Evolutionary conservation across 495 filamentous ascomycete genomes (phyloP).

Genomic region (Aspergillus campestris): DNA sequence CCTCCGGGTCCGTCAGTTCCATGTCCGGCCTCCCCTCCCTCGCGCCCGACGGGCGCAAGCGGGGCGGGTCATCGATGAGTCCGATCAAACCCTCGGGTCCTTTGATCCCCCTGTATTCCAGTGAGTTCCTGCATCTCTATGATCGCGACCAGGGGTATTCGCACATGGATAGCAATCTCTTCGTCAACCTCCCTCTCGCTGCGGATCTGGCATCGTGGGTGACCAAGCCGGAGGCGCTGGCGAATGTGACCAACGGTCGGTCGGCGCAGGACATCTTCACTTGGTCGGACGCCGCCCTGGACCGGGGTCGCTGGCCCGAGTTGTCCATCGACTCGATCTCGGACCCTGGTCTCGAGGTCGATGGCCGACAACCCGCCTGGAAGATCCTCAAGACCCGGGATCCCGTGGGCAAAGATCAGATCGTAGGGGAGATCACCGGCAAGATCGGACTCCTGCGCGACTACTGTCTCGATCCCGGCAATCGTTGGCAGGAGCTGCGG

Average conservation of each 20-base stretch:
- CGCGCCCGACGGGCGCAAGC: slow-evolving; percentile 43
- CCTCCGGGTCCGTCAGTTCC: slow-evolving; percentile 61
- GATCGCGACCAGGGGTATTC: slow-evolving; percentile 47
- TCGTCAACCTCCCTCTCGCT: slow-evolving; percentile 59
- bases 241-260: slow-evolving; percentile 32
- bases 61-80: slow-evolving; percentile 42
- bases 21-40: slow-evolving; percentile 31
- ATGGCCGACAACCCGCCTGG: slow-evolving; percentile 51
- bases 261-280: slow-evolving; percentile 41
- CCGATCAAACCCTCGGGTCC: slow-evolving; percentile 44
- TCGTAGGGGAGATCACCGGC: slow-evolving; percentile 81
- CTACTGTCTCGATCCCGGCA: slow-evolving; percentile 62
- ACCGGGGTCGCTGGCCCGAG: slow-evolving; percentile 44
- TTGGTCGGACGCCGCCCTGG: slow-evolving; percentile 43
- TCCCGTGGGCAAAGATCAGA: slow-evolving; percentile 52
- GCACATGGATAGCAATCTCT: slow-evolving; percentile 48
- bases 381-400: slow-evolving; percentile 60
- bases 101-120: slow-evolving; percentile 50
- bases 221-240: slow-evolving; percentile 46
- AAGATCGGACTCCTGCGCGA: slow-evolving; percentile 70
- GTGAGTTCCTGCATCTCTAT: slow-evolving; percentile 63
- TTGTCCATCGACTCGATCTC: slow-evolving; percentile 40
- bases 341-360: slow-evolving; percentile 32
- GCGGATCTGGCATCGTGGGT: slow-evolving; percentile 66
- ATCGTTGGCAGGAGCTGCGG: slow-evolving; percentile 66